phyloP scores from a whole-genome alignment of 192 early-diverging fungal genomes.

The Umbelopsis sp. region DNA sequence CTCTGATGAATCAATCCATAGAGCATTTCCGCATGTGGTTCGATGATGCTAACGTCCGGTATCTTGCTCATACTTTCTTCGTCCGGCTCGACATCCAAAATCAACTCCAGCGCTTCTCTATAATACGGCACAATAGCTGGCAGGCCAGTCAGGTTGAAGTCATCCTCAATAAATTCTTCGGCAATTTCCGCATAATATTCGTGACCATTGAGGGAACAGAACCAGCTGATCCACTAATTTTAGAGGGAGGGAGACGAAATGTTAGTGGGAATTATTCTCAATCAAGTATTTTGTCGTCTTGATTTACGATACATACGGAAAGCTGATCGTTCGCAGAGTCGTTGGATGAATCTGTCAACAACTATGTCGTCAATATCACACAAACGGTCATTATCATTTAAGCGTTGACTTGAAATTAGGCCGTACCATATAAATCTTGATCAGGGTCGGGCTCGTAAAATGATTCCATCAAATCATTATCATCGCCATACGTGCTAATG shows the following conservation, averaged over 20 bases:
- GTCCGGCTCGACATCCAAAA: conserved; percentile 84
- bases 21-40: conserved; percentile 85
- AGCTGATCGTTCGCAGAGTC: conserved; percentile 21
- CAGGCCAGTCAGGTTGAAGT: conserved; percentile 97
- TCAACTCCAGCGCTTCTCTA: conserved; percentile 92
- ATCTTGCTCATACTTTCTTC: conserved; percentile 57
- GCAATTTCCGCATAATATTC: conserved; percentile 80
- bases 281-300: background rate
- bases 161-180: conserved; percentile 89
- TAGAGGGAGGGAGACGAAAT: background rate
- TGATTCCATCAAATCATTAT: conserved; percentile 22
- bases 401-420: too few species aligned
- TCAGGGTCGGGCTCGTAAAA: conserved; percentile 19
- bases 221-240: conserved; percentile 76
- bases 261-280: background rate
- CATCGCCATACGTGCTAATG: conserved; percentile 1
- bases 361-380: too few species aligned
- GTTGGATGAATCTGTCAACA: conserved; percentile 2
- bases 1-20: conserved; percentile 95
- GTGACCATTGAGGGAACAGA: conserved; percentile 72
- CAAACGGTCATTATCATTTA: too few species aligned
- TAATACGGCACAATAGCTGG: conserved; percentile 80
- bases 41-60: conserved; percentile 75
- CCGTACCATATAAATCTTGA: conserved; percentile 9
- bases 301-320: background rate